Evolutionary conservation across 2,329 filamentous ascomycete genomes (phyloP), one percentile per base, ranked within the genome.

Genomic region (Cytospora mali): DNA sequence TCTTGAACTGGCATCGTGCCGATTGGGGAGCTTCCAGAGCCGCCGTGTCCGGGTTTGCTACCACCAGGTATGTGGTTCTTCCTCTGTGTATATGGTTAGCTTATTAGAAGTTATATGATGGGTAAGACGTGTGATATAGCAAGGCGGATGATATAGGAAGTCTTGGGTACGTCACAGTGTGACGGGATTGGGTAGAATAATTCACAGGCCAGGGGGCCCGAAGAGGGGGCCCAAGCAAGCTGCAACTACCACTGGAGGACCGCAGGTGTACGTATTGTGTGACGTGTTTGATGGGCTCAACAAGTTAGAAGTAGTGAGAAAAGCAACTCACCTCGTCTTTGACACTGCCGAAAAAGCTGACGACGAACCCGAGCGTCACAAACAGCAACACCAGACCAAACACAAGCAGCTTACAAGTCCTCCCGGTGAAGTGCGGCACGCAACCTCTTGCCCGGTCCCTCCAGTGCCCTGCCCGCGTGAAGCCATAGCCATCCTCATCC

Each of bases 341-440:
- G 6, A 68, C 49, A n/a, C 67, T 67, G 28, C 46, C 65, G 49
- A 74, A 64, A 28, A 71, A 68, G 58, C 67, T 72, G 21, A 66
- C 67, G 25, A 77, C 60, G 49, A 77, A 70, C 6, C 72, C 72
- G 18, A 71, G 31, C 0, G 72, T 69, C 6, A 75, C 62, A 16
- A 73, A 58, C 23, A 76, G 60, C 35, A 76, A 59, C 10, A 74
- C 64, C 21, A 75, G 11, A 7, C 64, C 69, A 25, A 76, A 54
- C 42, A 75, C 21, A 1, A 67, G 51, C 27, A 68, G 65, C 64
- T 67, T 73, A 68, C 72, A 74, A 29, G 62, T 71, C 50, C 72
- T 63, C 70, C 72, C 70, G 33, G 66, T 66, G 55, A 58, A 51
- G 16, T 61, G 64, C 31, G 70, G 68, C 58, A 74, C 54, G 48